Percentiles rank a stretch among this genome's conserved stretches.
Evolutionary conservation across 139 green algal genomes (phyloP).

Genomic region (Chlorella sp.): DNA sequence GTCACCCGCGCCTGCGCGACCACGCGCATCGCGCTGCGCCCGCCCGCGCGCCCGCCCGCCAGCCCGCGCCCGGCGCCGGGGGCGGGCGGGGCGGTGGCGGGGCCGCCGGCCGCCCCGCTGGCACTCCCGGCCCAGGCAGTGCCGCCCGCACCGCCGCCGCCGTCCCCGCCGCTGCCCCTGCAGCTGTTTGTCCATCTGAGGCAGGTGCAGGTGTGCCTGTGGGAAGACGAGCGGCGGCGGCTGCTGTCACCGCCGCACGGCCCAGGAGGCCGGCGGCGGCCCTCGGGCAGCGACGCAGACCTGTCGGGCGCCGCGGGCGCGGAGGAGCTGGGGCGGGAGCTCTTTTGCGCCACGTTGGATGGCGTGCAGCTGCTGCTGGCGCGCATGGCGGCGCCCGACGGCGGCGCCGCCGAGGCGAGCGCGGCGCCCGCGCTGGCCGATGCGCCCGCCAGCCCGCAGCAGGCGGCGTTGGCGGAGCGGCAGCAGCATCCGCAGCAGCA

Average conservation of each 20-base stretch:
- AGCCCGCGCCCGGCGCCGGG: background rate
- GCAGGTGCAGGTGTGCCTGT: slow-evolving; percentile 40
- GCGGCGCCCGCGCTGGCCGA: no score
- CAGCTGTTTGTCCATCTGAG: background rate
- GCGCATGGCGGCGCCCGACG: no score
- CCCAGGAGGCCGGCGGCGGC: background rate
- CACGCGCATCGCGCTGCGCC: slow-evolving; percentile 21
- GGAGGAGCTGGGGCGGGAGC: background rate
- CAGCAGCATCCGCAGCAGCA: background rate
- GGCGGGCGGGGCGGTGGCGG: background rate
- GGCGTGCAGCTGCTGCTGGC: slow-evolving; percentile 2
- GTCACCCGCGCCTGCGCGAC: slow-evolving; percentile 24
- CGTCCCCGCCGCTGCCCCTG: background rate
- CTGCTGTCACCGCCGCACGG: slow-evolving; percentile 29
- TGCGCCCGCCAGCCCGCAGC: no score
- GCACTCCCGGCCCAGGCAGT: background rate
- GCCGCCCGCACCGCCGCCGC: background rate
- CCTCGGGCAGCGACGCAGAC: background rate
- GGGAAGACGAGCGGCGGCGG: slow-evolving; percentile 44
- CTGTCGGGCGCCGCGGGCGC: background rate
- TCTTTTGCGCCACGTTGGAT: slow-evolving; percentile 18
- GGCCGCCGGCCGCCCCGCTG: background rate
- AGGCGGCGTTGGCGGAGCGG: background rate
- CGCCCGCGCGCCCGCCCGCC: background rate
- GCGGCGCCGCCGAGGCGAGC: no score